Evolutionary conservation across 305 asterid species (phyloP), one percentile per base, ranked within the genome.

Genomic region (Fraxinus velutina): DNA sequence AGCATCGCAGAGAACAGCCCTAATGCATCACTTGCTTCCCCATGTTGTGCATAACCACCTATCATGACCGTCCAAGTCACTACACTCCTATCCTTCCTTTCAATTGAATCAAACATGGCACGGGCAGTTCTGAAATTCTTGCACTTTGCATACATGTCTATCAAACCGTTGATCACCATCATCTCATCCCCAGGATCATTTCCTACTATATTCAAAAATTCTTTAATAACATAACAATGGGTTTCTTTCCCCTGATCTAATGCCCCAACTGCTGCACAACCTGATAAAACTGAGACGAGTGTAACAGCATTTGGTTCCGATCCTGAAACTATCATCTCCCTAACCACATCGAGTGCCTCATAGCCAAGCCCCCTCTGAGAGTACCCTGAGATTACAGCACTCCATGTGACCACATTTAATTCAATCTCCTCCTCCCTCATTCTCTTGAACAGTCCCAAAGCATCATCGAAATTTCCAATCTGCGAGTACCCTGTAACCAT

Each of bases 41-140:
- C 98, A 62, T 94, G 95, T 71, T 94, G 97, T 2, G 98, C 97
- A 70, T 88, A 88, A 33, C 97, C 98, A 30, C 97, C 97, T 55
- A 94, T 94, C 94, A 94, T 90, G 81, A 86, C 93, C 5, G 97
- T 94, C 98, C 98, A 94, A 33, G 97, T 90, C 55, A 94, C 98
- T 86, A 94, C 97, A 84, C 89, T 88, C 84, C 94, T 90, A 66
- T 87, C 83, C 70, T 83, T 80, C 73, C 79, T 47, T n/a, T 82
- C 91, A 78, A 92, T 80, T 13, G 85, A 84, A 81, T 92, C 91
- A 80, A 94, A 92, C 73, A 92, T 87, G 33, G 86, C 66, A 12
- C 86, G 90, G 50, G 97, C 94, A 62, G 79, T 78, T 77, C 36
- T 80, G 75, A 90, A 80, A 78, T 84, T 81, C 87, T 88, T 89